Evolutionary conservation across 768 basidiomycete genomes (phyloP).

Genomic region (Roridomyces roridus): DNA sequence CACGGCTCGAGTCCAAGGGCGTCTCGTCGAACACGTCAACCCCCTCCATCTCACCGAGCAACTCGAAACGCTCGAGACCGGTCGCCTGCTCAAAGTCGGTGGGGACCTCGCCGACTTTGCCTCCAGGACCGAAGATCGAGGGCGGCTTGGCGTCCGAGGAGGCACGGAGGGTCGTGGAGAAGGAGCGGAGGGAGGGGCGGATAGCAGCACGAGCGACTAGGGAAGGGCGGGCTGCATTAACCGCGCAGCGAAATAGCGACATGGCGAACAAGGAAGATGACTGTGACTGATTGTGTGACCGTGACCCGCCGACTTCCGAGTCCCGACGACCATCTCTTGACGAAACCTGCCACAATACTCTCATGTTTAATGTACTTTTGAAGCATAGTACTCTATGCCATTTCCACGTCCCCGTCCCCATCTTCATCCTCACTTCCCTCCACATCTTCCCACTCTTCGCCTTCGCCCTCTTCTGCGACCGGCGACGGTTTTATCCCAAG

Average conservation of each 20-base stretch:
- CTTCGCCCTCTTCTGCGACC: conserved; percentile 50
- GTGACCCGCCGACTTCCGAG: too few species aligned
- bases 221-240: conserved; percentile 46
- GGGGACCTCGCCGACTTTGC: conserved; percentile 75
- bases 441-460: conserved; percentile 65
- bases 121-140: conserved; percentile 73
- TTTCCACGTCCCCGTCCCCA: conserved; percentile 61
- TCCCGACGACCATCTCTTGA: too few species aligned
- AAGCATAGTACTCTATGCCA: conserved; percentile 47
- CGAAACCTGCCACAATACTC: too few species aligned
- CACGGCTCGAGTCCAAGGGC: conserved; percentile 81
- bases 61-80: conserved; percentile 94
- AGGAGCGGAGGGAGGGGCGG: conserved; percentile 52
- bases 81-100: conserved; percentile 92
- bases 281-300: neutral
- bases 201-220: conserved; percentile 44
- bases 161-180: conserved; percentile 63
- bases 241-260: conserved; percentile 16
- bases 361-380: conserved; percentile 43
- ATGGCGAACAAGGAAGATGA: neutral
- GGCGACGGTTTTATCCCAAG: conserved; percentile 71
- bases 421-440: conserved; percentile 68
- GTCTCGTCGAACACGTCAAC: conserved; percentile 89
- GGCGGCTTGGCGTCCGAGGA: conserved; percentile 69
- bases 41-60: conserved; percentile 88